phyloP scores from a whole-genome alignment of 805 yeast genomes.

The Saturnispora halmiae region DNA sequence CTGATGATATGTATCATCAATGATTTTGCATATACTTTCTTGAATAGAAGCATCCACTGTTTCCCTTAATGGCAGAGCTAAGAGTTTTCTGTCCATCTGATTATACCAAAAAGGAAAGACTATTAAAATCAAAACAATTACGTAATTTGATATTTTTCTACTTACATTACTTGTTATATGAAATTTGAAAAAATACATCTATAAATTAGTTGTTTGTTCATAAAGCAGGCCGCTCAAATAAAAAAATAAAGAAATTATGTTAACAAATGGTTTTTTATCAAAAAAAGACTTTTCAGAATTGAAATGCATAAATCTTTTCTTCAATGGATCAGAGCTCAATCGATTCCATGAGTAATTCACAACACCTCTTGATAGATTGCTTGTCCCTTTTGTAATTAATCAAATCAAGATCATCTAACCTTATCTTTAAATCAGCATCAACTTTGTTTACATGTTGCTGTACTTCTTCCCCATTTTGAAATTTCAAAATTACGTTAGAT shows the following conservation, averaged over 20 bases:
- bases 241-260: too few relatives aligned
- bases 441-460: slow-evolving; percentile 17
- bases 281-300: background rate
- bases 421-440: slow-evolving; percentile 12
- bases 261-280: too few relatives aligned
- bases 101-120: background rate
- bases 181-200: too few relatives aligned
- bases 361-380: background rate
- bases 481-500: slow-evolving; percentile 17
- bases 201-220: too few relatives aligned
- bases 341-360: slow-evolving; percentile 1
- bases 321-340: background rate
- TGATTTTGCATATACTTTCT: slow-evolving; percentile 26
- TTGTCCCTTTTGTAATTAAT: slow-evolving; percentile 3
- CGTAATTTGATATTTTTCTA: background rate
- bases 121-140: background rate
- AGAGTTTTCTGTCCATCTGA: slow-evolving; percentile 2
- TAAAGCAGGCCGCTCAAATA: too few relatives aligned
- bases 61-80: slow-evolving; percentile 3
- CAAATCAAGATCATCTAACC: slow-evolving; percentile 7
- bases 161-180: too few relatives aligned
- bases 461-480: slow-evolving; percentile 14
- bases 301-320: too few relatives aligned
- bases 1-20: slow-evolving; percentile 34
- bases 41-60: slow-evolving; percentile 12